Base-by-base conservation (phyloP, 345 rosid species). In the Pistacia atlantica region DNA sequence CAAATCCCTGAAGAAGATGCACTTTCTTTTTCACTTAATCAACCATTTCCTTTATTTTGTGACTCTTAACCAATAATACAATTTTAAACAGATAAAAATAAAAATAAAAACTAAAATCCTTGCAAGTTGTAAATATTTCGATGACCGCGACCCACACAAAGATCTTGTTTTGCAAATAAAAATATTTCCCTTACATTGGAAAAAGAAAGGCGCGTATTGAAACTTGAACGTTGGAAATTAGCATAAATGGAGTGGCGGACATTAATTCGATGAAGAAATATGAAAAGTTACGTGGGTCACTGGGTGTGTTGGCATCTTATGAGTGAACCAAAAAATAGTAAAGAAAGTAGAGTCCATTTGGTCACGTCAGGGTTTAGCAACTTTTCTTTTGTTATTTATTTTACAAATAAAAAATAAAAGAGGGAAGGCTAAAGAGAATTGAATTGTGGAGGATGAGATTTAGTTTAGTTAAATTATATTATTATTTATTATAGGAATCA, bases 221-320 rank as follows among this genome's bases (percentile, higher is more conserved):
- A 52, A 52, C n/a, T 54, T 14, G 57, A 54, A 54, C 9, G 46
- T 42, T 10, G 46, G 9, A 42, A 42, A 42, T 5, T 42, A 6
- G 46, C 46, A 7, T 35, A 61, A 28, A 31, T 3, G 28, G 62
- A 17, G 52, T 52, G 73, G 62, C 25, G 0, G 1, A 18, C 46
- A 33, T 3, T 17, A 14, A 68, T n/a, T 14, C 5, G 42, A 28
- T 20, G 35, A 25, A 49, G 20, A 49, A 49, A 52, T 25, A 48
- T 42, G 58, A 7, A 28, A 54, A 54, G 9, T 22, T 48, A 13
- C 55, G 56, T 45, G 28, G 12, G 31, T 66, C 59, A 1, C 60
- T 45, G 28, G 12, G 31, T 66, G 72, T 4, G 72, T 49, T 51
- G 72, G 60, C 72, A 69, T 49, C 45, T 51, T 31, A 33, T 25